Percentiles rank a stretch among this genome's conserved stretches.
phyloP scores from a whole-genome alignment of 345 rosid genomes.

The Salix viminalis region DNA sequence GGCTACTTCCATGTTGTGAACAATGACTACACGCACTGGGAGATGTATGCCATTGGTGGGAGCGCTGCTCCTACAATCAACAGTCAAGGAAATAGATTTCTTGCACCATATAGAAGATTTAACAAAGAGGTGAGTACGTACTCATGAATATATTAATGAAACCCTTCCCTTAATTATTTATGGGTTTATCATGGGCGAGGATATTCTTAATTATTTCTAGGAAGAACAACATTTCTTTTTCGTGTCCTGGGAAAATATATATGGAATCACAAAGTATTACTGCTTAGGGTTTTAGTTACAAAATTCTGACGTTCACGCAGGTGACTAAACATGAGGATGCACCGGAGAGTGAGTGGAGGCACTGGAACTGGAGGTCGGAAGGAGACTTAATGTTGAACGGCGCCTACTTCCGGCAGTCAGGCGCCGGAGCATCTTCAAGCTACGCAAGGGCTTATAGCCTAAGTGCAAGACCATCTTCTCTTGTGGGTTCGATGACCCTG shows the following conservation, averaged over 20 bases:
- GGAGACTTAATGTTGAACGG: constrained; percentile 24
- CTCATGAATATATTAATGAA: not conserved
- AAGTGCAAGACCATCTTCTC: constrained; percentile 26
- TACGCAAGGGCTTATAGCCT: constrained; percentile 22
- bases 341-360: constrained; percentile 24
- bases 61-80: constrained; percentile 25
- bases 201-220: too few species aligned
- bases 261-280: too few species aligned
- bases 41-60: constrained; percentile 31
- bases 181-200: too few species aligned
- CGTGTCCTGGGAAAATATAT: too few species aligned
- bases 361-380: constrained; percentile 31
- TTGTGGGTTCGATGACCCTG: constrained; percentile 16
- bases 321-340: constrained; percentile 31
- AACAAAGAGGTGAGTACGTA: constrained; percentile 13
- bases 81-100: constrained; percentile 28
- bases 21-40: constrained; percentile 34
- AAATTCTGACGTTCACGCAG: not conserved
- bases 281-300: too few species aligned
- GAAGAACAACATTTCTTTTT: not conserved
- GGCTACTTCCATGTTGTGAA: constrained; percentile 33
- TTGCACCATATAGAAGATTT: constrained; percentile 14
- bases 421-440: constrained; percentile 21
- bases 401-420: constrained; percentile 21
- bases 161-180: too few species aligned